Evolutionary conservation across 148 eudicot genomes (phyloP).

Genomic region (Simmondsia chinensis): DNA sequence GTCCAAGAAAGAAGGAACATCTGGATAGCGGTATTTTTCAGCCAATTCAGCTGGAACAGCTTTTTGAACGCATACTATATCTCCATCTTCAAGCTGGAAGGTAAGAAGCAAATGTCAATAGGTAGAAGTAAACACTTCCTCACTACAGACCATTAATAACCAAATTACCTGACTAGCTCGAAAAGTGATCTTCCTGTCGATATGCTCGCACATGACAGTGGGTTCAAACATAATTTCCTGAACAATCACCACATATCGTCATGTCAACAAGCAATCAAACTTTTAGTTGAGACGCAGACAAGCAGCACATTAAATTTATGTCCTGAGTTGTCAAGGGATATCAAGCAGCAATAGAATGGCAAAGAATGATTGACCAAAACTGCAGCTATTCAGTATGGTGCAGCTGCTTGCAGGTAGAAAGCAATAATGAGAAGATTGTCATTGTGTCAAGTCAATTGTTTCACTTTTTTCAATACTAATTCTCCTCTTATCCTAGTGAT

Average conservation of each 20-base stretch:
- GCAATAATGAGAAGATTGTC: no score
- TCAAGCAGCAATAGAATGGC: background rate
- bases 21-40: conserved; percentile 21
- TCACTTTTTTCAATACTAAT: no score
- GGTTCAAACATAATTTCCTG: conserved; percentile 46
- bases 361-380: background rate
- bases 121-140: background rate
- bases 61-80: conserved; percentile 37
- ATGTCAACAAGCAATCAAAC: no score
- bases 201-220: conserved; percentile 38
- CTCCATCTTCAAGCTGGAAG: conserved; percentile 30
- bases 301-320: no score
- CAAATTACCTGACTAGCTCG: conserved; percentile 32
- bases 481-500: no score
- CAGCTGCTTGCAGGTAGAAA: background rate
- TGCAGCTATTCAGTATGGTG: background rate
- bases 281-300: no score
- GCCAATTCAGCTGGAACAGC: conserved; percentile 14
- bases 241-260: no score
- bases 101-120: background rate
- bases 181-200: no score
- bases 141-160: background rate
- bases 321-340: no score
- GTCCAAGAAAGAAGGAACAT: no score
- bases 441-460: no score